Evolutionary conservation across 345 rosid genomes (phyloP).

Genomic region (Pugionium cornutum): DNA sequence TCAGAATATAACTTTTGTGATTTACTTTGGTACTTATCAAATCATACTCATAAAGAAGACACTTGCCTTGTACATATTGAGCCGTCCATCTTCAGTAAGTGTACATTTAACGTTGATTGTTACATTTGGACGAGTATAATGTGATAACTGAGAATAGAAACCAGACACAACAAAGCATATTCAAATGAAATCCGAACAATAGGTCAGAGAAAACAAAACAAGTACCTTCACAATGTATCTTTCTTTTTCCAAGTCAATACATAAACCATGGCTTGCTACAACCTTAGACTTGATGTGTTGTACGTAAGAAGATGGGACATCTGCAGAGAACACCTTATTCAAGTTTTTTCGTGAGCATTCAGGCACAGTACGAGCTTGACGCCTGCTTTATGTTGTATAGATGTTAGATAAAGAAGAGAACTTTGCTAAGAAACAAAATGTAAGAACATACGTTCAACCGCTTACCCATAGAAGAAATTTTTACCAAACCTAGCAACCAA

Average conservation of each 20-base stretch:
- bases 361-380: constrained; percentile 25
- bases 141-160: constrained; percentile 48
- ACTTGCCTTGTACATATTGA: constrained; percentile 60
- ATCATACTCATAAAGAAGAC: too few species aligned
- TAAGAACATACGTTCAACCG: neutral
- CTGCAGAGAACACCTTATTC: constrained; percentile 44
- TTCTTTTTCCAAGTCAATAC: constrained; percentile 47
- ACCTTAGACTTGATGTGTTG: constrained; percentile 43
- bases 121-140: constrained; percentile 31
- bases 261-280: constrained; percentile 45
- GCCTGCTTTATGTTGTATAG: constrained; percentile 7
- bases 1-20: too few species aligned
- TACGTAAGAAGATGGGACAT: constrained; percentile 47
- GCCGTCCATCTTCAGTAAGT: constrained; percentile 46
- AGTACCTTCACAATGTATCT: constrained; percentile 58
- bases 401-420: neutral
- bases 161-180: constrained; percentile 17
- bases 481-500: constrained; percentile 67
- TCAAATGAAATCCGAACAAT: constrained; percentile 30
- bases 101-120: constrained; percentile 59
- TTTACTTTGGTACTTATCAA: too few species aligned
- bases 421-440: too few species aligned
- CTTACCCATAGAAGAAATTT: constrained; percentile 50
- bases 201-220: constrained; percentile 40
- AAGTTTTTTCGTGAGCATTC: constrained; percentile 39